phyloP scores from a whole-genome alignment of 2,329 filamentous ascomycete species.

The Colletotrichum lindemuthianum region DNA sequence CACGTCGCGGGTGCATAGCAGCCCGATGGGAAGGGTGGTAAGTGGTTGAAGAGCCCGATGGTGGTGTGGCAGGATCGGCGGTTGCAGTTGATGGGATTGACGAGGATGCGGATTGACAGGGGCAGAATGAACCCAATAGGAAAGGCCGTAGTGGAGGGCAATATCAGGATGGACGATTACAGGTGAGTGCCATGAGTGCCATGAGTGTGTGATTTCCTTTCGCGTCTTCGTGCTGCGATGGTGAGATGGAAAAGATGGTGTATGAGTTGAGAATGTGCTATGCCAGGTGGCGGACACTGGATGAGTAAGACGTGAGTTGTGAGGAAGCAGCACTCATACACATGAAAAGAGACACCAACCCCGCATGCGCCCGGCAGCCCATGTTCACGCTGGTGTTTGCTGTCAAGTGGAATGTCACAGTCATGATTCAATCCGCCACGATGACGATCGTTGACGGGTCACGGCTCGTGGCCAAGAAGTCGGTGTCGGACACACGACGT shows the following conservation, averaged over 20 bases:
- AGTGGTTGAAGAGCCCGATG: constrained; percentile 13
- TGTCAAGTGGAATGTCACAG: constrained; percentile 5
- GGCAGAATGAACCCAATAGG: constrained; percentile 23
- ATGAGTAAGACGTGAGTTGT: constrained; percentile 6
- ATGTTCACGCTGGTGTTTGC: neutral
- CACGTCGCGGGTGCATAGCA: constrained; percentile 29
- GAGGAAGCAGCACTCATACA: neutral
- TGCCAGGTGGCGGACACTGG: neutral
- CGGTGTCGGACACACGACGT: constrained; percentile 22
- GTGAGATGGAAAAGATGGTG: neutral
- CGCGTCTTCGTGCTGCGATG: too few relatives aligned
- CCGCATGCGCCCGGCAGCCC: constrained; percentile 7
- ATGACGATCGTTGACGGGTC: constrained; percentile 14
- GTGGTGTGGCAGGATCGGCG: constrained; percentile 34
- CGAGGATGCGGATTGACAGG: constrained; percentile 23
- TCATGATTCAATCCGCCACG: constrained; percentile 11
- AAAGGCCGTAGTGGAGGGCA: constrained; percentile 15
- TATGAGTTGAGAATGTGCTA: too few relatives aligned
- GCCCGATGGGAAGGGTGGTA: constrained; percentile 16
- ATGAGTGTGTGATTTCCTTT: too few relatives aligned
- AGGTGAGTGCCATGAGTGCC: neutral
- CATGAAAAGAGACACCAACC: neutral
- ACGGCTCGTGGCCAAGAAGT: constrained; percentile 26
- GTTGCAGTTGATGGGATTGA: constrained; percentile 26
- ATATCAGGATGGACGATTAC: constrained; percentile 8